A percentile compares a stretch with the other conserved stretches of the same genome.
Conservation (phyloP, 352 stramenopile genomes). For the Sclerospora graminicola region DNA sequence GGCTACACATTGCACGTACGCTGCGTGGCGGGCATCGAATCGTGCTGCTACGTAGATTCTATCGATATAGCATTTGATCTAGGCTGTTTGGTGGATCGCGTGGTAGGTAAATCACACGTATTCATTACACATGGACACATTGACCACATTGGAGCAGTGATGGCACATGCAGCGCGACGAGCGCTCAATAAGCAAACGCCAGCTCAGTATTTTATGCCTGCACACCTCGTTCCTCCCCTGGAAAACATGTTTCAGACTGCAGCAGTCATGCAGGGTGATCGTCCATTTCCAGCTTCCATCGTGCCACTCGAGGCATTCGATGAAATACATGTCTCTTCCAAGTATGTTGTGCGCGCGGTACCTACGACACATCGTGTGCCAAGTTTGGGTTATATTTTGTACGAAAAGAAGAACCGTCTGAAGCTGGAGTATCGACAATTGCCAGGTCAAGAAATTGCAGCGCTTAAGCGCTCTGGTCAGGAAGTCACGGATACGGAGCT, state of each 20-base stretch:
- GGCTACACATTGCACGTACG: slow-evolving; percentile 49
- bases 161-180: slow-evolving; percentile 49
- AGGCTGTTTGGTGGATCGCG: slow-evolving; percentile 35
- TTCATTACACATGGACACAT: slow-evolving; percentile 85
- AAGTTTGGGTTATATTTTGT: slow-evolving; percentile 74
- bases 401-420: slow-evolving; percentile 39
- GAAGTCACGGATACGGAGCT: slow-evolving; percentile 27
- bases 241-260: slow-evolving; percentile 42
- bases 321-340: slow-evolving; percentile 44
- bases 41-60: slow-evolving; percentile 62
- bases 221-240: slow-evolving; percentile 39
- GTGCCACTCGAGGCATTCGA: slow-evolving; percentile 38
- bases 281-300: slow-evolving; percentile 34
- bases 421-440: slow-evolving; percentile 39
- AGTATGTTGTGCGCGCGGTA: slow-evolving; percentile 55
- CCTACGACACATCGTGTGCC: slow-evolving; percentile 60
- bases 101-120: slow-evolving; percentile 54
- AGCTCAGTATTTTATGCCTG: slow-evolving; percentile 59
- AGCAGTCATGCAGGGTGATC: slow-evolving; percentile 49
- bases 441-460: slow-evolving; percentile 32
- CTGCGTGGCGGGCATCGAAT: slow-evolving; percentile 64
- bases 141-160: slow-evolving; percentile 68
- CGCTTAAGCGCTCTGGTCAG: slow-evolving; percentile 29
- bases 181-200: slow-evolving; percentile 39
- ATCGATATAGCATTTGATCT: slow-evolving; percentile 75